Base-by-base conservation (phyloP, 83 land plant genomes). In the Picea mariana region DNA sequence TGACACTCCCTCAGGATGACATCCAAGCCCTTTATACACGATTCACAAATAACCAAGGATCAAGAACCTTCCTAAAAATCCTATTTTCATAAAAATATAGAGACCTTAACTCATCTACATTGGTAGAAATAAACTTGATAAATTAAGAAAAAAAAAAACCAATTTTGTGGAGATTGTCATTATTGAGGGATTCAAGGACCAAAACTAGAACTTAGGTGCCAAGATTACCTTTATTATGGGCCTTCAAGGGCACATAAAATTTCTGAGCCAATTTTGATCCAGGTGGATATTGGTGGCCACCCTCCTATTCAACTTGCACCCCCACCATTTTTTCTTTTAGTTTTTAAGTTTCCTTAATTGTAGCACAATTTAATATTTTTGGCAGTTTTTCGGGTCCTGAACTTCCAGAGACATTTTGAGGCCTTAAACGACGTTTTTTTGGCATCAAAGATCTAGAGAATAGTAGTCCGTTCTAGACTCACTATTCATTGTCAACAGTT, bases 181-280 rank as follows among this genome's bases (percentile, higher is more conserved):
- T 95, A 60, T 96, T 96, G 26, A 96, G 88, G 77, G 98, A 82
- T 86, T 96, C 99, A 34, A 96, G 80, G n/a, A 96, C 87, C 85
- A 93, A 75, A 58, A 97, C 84, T 65, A 97, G 80, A 0, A 97
- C 96, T 81, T 97, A 97, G 8, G 96, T 93, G 1, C 92, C 95
- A 85, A 94, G 80, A 66, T 86, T 69, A 6, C 94, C 96, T 78
- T 92, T 91, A 13, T 92, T 91, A 73, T 91, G 93, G 52, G 97
- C 97, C 86, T 87, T 80, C 15, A 91, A 71, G 4, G 92, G 87
- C 44, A 90, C 61, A 82, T 92, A 94, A n/a, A 94, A 85, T 83
- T 94, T 93, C n/a, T 90, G 95, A 64, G 95, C 99, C 49, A 97
- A 81, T 97, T 27, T 27, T 27, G 31, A 27, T 27, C 31, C 31